These are phyloP conservation scores for Galium porrigens DNA, from an alignment of 305 asterid genomes.

Conservation along the genomic window DNA sequence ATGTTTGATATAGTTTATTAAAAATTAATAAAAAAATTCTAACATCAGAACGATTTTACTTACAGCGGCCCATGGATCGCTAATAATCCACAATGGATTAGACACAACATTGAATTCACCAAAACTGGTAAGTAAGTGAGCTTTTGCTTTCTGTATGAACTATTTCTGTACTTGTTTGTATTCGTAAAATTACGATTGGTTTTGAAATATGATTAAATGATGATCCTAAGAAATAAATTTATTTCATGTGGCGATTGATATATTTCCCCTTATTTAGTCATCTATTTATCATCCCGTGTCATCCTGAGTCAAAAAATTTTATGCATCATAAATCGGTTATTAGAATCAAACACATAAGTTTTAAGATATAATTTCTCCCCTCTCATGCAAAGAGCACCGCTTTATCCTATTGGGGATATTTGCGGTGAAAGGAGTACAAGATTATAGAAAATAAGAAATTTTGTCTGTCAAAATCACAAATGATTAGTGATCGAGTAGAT, in stretches of 20 bases:
- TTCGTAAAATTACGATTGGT: not conserved
- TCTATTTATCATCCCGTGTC: not conserved
- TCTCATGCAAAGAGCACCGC: not conserved
- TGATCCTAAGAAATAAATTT: not conserved
- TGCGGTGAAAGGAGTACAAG: not conserved
- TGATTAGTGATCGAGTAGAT: too few relatives aligned
- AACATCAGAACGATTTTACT: not conserved
- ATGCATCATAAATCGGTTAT: not conserved
- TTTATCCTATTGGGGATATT: too few relatives aligned
- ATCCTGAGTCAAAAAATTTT: not conserved
- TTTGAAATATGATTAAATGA: too few relatives aligned
- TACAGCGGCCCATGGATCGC: not conserved
- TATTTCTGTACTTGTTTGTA: not conserved
- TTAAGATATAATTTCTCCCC: not conserved
- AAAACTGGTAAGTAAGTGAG: not conserved
- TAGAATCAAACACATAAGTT: not conserved
- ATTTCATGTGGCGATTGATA: not conserved
- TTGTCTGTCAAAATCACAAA: too few relatives aligned
- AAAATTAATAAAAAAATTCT: too few relatives aligned
- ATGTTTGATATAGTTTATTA: not conserved
- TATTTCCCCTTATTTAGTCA: too few relatives aligned
- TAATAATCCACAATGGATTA: not conserved
- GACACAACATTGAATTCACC: not conserved
- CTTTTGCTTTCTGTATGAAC: not conserved
- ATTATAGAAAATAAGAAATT: too few relatives aligned